Base-by-base conservation (phyloP, 768 basidiomycete species). In the Amylocystis lapponica region DNA sequence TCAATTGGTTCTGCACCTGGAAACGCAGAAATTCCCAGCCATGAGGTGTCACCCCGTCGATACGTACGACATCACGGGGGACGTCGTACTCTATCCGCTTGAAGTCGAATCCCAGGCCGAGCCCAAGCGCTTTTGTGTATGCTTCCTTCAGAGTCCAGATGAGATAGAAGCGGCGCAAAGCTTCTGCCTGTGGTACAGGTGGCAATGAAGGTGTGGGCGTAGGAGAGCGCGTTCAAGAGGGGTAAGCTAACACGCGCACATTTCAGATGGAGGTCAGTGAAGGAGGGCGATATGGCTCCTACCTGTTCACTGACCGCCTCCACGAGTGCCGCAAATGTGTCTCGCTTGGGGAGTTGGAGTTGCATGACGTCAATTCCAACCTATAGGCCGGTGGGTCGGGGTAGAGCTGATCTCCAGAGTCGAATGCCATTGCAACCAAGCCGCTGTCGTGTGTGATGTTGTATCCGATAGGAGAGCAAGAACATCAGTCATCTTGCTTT, bases 111-210 rank as follows among this genome's bases (percentile, higher is more conserved):
- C 87, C 83, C 12, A 93, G 74, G 0, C 90, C 90, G 26, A 84
- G 58, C 1, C 91, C 91, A 26, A 92, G 71, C 2, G 88, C 86
- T 64, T 93, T 94, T 5, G 86, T 89, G 60, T 91, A 92, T 3
- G 91, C 89, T 60, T 94, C 90, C 63, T 94, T 94, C 58, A 88
- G 64, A 6, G 91, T 91, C 90, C 90, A 93, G 50, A 89, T 76
- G 72, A 82, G 82, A 56, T 84, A 88, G 60, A 92, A 85, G 13
- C 68, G 66, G 33, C 68, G 66, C n/a, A 86, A 63, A 3, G 71
- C 74, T 47, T 82, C 78, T 7, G 64, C 57, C 45, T 72, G 60
- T 21, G 76, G 61, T 6, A 72, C 55, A 9, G 69, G 65, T 14
- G 66, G 66, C 5, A 47, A 31, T 10, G 50, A 39, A n/a, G 66